Evolutionary conservation across 2,329 filamentous ascomycete species (phyloP), one percentile per base, ranked within the genome.

Genomic region (Sphaerulina vaccinii): DNA sequence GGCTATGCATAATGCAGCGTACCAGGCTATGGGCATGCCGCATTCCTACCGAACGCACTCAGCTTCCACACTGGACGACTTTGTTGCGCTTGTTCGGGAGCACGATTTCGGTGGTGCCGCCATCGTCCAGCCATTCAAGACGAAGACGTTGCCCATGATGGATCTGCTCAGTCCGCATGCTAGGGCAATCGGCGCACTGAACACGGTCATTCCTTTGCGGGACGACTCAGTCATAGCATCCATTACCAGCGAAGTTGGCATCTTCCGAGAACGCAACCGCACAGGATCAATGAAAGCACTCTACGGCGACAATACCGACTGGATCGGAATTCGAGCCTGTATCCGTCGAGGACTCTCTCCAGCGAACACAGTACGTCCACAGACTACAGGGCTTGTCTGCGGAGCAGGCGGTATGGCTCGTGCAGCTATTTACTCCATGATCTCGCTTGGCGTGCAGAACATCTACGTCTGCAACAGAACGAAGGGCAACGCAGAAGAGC

Each of bases 291-390:
- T 89, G 5, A 79, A 80, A 55, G 85, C 84, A 0, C 74, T 90
- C 0, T 88, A 89, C 56, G 88, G 87, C 1, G 86, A 90, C 52
- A 91, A 91, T 54, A 90, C 87, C 0, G 87, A 91, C 66, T 91
- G 87, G 84, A 86, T 90, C 27, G 87, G 87, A 4, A 87, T 91
- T 36, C 76, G 85, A 47, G 86, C 85, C 2, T 90, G 86, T 63
- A 80, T 91, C 36, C 79, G 84, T 5, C 78, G 86, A 24, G 86
- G 86, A 1, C 73, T 90, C 1, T 90, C 87, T 0, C 87, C 87
- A 0, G 84, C 86, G 3, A 83, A 83, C 55, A 77, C 78, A 0
- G 78, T 83, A 27, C 75, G 77, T 5, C 67, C 72, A 8, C 76
- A 72, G 40, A 78, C 74, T 1, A 78, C 77, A 3, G 79, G 74